Conservation (phyloP, 1,284 basidiomycete species). For the Boletus sp. region DNA sequence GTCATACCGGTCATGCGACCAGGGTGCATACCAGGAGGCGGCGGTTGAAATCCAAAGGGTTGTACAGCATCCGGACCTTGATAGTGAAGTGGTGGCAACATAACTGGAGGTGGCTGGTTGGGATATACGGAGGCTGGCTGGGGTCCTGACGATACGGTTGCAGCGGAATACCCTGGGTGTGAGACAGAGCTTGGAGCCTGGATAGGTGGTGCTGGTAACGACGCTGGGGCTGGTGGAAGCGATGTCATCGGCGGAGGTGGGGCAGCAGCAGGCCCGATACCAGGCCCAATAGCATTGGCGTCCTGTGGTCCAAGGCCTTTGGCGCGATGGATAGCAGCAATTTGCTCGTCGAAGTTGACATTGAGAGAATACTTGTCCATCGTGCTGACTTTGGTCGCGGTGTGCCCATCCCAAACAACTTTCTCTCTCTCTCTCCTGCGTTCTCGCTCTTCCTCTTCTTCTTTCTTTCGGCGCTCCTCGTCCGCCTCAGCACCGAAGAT, state of each 20-base stretch:
- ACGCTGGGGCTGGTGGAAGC: conserved; percentile 61
- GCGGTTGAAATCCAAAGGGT: conserved; percentile 75
- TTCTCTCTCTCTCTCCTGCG: conserved; percentile 83
- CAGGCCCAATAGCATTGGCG: conserved; percentile 71
- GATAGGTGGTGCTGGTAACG: conserved; percentile 59
- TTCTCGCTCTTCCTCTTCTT: conserved; percentile 80
- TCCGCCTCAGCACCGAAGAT: conserved; percentile 91
- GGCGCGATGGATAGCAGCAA: conserved; percentile 87
- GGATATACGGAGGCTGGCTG: conserved; percentile 71
- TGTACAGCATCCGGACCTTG: conserved; percentile 73
- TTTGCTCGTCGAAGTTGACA: conserved; percentile 92
- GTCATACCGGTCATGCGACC: conserved; percentile 48
- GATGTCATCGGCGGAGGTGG: conserved; percentile 57
- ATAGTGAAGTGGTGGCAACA: conserved; percentile 79
- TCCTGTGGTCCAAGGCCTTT: conserved; percentile 85
- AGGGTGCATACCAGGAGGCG: conserved; percentile 47
- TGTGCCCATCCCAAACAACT: conserved; percentile 95
- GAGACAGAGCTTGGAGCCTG: conserved; percentile 38
- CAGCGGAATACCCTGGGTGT: conserved; percentile 59
- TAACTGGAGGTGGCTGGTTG: conserved; percentile 59
- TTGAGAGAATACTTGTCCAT: conserved; percentile 87
- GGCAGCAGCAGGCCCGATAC: conserved; percentile 73
- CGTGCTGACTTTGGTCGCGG: conserved; percentile 82
- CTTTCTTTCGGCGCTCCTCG: conserved; percentile 79
- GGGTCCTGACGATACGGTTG: conserved; percentile 75